Evolutionary conservation across 257 asterid species (phyloP).

Genomic region (Primulina eburnea): DNA sequence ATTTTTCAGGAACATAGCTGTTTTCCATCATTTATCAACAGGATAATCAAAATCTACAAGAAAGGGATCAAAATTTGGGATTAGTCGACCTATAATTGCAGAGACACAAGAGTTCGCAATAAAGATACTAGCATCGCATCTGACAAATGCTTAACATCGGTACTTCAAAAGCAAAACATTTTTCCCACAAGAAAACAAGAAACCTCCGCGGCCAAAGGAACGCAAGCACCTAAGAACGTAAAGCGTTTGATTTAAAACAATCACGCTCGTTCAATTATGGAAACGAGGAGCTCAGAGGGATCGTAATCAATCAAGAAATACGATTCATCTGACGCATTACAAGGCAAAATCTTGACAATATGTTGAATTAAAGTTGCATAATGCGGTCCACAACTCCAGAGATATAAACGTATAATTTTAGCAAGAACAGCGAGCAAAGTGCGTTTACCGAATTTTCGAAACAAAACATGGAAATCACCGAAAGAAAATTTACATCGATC

Average conservation of each 20-base stretch:
- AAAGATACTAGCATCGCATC: not conserved
- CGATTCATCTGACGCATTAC: not conserved
- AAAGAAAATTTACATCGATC: too few relatives aligned
- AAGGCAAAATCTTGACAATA: too few relatives aligned
- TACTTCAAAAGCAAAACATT: not conserved
- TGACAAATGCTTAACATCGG: not conserved
- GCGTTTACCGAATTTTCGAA: too few relatives aligned
- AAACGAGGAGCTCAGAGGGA: not conserved
- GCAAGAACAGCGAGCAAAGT: too few relatives aligned
- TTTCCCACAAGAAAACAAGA: not conserved
- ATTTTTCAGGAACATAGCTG: slow-evolving; percentile 6
- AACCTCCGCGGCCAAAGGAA: not conserved
- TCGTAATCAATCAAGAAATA: not conserved
- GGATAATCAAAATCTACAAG: slow-evolving; percentile 9
- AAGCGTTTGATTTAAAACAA: not conserved
- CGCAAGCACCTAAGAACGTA: not conserved
- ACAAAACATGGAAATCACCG: too few relatives aligned
- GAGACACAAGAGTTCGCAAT: not conserved
- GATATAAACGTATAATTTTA: too few relatives aligned
- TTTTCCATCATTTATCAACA: slow-evolving; percentile 29
- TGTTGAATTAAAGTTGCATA: too few relatives aligned
- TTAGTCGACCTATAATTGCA: slow-evolving; percentile 19
- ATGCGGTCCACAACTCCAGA: too few relatives aligned
- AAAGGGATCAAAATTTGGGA: not conserved
- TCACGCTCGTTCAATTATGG: not conserved